Evolutionary conservation across 345 rosid species (phyloP), one percentile per base, ranked within the genome.

Genomic region (Passiflora organensis): DNA sequence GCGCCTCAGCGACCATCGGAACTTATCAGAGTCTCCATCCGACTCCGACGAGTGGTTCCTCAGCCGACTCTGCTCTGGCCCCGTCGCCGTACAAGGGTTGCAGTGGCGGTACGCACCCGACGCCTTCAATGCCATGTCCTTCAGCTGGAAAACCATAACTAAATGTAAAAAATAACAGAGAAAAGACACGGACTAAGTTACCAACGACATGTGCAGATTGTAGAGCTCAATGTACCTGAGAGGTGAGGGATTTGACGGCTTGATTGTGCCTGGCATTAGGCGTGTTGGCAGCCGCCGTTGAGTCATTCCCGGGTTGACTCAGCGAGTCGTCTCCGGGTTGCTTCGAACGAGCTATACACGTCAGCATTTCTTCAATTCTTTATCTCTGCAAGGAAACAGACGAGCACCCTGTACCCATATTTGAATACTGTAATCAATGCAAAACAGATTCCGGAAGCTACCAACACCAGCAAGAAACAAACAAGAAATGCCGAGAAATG

Each of bases 281-380:
- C n/a, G n/a, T n/a, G n/a, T 78, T 80, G 41, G 51, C 6, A 43
- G 42, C 53, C 21, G 73, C 53, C 56, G 62, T 77, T 1, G 74
- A 70, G 49, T 78, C 80, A 17, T 79, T 86, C 36, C 28, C 53
- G 8, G 71, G 69, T 58, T 77, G 95, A 77, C 69, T 73, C 52
- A 70, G 25, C 0, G 91, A 71, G 54, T 85, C 95, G 46, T 82
- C 96, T 37, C 79, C 85, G 51, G 83, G 74, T 75, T 79, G 91
- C 80, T 84, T 88, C 1, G 94, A 74, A 25, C 94, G 93, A 72
- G 95, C 83, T 68, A 93, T 84, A 78, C 99, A 88, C 66, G 99
- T 93, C 72, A 93, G 78, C 99, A 88, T 77, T 68, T 73, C n/a
- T 41, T 15, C 43, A 28, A 28, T 28, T 28, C 34, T 28, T 28